These are phyloP conservation scores for Pichia thaimueangensis DNA, from an alignment of 805 yeast species.

Conservation along the genomic window DNA sequence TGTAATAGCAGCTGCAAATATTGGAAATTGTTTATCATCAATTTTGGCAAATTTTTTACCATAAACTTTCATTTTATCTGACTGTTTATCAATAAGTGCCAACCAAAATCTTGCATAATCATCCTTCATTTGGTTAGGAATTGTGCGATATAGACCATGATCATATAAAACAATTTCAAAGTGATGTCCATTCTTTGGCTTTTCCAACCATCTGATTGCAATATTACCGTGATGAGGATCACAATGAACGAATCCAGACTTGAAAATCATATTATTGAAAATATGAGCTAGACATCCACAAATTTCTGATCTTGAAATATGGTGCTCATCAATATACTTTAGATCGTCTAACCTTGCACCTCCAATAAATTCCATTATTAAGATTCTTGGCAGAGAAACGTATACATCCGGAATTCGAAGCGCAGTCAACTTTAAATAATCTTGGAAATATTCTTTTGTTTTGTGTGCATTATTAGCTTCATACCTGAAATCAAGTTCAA, in stretches of 20 bases:
- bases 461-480: slow-evolving; percentile 77
- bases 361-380: slow-evolving; percentile 80
- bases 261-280: slow-evolving; percentile 92
- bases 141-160: slow-evolving; percentile 88
- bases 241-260: slow-evolving; percentile 89
- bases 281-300: slow-evolving; percentile 82
- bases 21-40: slow-evolving; percentile 66
- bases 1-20: slow-evolving; percentile 90
- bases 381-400: slow-evolving; percentile 59
- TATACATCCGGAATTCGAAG: slow-evolving; percentile 69
- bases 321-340: slow-evolving; percentile 50
- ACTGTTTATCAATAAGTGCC: slow-evolving; percentile 69
- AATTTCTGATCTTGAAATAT: slow-evolving; percentile 71
- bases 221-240: slow-evolving; percentile 98
- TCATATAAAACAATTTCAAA: slow-evolving; percentile 91
- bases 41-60: slow-evolving; percentile 78
- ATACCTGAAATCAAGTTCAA: slow-evolving; percentile 82
- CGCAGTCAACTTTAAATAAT: slow-evolving; percentile 58
- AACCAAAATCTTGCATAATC: slow-evolving; percentile 92
- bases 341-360: slow-evolving; percentile 83
- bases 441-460: slow-evolving; percentile 63
- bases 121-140: slow-evolving; percentile 68
- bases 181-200: slow-evolving; percentile 44
- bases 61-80: slow-evolving; percentile 58
- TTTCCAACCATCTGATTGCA: slow-evolving; percentile 56